Evolutionary conservation across 176 grass and related monocot genomes (phyloP).

Genomic region (Chrysopogon serrulatus): DNA sequence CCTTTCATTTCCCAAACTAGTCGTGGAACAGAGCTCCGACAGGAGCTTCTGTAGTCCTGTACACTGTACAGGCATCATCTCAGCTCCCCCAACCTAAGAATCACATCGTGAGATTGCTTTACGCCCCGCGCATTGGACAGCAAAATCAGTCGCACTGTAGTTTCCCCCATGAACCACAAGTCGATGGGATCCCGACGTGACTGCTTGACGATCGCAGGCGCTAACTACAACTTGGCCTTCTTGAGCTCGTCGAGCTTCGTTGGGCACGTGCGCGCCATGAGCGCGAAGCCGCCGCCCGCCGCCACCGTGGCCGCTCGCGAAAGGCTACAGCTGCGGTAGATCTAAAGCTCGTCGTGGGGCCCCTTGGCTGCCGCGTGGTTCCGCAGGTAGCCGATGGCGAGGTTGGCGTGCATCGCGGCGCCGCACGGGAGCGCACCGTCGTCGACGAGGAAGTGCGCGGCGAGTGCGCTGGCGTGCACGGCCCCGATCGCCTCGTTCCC

Average conservation of each 20-base stretch:
- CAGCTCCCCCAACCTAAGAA: not conserved
- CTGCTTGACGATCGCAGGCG: not conserved
- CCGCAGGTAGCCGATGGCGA: conserved; percentile 60
- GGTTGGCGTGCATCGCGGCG: conserved; percentile 73
- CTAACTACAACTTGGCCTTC: not conserved
- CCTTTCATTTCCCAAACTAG: not conserved
- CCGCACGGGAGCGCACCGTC: conserved; percentile 72
- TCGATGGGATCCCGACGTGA: not conserved
- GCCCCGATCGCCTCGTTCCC: conserved; percentile 22
- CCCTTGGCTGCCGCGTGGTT: not conserved
- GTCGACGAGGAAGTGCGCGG: conserved; percentile 72
- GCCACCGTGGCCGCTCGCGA: not conserved
- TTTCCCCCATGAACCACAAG: not conserved
- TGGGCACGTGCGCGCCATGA: not conserved
- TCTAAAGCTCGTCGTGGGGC: conserved; percentile 61
- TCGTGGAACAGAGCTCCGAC: not conserved
- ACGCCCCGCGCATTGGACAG: not conserved
- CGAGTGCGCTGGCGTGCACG: conserved; percentile 43
- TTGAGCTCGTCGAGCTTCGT: not conserved
- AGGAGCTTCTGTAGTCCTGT: not conserved
- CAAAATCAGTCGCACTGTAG: not conserved
- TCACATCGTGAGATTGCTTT: not conserved
- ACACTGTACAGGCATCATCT: not conserved
- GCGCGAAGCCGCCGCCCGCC: not conserved
- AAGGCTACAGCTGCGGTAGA: not conserved